Percentiles rank a stretch among this genome's conserved stretches.
These are phyloP conservation scores for Leccinum brunneo-olivaceum DNA, from an alignment of 1,284 basidiomycete genomes.

Conservation along the genomic window DNA sequence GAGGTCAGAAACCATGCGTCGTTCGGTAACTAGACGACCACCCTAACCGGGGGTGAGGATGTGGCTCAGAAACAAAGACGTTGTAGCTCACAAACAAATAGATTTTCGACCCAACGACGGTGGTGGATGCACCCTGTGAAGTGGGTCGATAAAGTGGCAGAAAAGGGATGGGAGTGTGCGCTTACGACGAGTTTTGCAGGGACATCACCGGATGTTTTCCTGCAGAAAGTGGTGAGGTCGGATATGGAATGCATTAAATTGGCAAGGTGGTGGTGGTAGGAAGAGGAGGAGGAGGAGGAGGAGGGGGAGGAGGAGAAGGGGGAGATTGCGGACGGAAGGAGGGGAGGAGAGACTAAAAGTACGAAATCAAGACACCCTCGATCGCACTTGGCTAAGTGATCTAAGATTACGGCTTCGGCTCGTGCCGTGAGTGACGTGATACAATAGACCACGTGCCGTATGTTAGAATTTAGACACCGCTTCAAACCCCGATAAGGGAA, in stretches of 20 bases:
- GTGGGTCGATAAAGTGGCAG: slow-evolving; percentile 1
- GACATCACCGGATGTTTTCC: slow-evolving; percentile 79
- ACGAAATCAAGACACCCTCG: slow-evolving; percentile 12
- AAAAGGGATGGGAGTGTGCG: slow-evolving; percentile 14
- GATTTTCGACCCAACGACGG: slow-evolving; percentile 76
- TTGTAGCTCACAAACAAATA: slow-evolving; percentile 68
- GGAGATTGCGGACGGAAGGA: slow-evolving; percentile 9
- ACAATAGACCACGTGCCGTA: slow-evolving; percentile 19
- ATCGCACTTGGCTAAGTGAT: slow-evolving; percentile 19
- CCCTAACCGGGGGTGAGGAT: slow-evolving; percentile 42
- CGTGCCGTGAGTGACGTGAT: slow-evolving; percentile 24
- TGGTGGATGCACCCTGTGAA: slow-evolving; percentile 72
- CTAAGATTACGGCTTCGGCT: slow-evolving; percentile 28
- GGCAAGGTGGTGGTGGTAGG: neutral
- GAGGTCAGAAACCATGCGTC: slow-evolving; percentile 83
- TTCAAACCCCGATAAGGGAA: neutral
- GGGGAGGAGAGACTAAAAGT: slow-evolving; percentile 20
- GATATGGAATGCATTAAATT: slow-evolving; percentile 68
- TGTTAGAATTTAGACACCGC: slow-evolving; percentile 5
- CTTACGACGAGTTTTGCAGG: slow-evolving; percentile 84
- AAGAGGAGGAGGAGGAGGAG: neutral
- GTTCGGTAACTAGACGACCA: slow-evolving; percentile 78
- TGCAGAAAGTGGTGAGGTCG: slow-evolving; percentile 80
- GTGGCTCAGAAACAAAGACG: neutral
- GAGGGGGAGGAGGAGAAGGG: slow-evolving; percentile 1